A percentile compares a stretch with the other conserved stretches of the same genome.
Conservation (phyloP, 331 rosid genomes). For the Rosa hybrid region DNA sequence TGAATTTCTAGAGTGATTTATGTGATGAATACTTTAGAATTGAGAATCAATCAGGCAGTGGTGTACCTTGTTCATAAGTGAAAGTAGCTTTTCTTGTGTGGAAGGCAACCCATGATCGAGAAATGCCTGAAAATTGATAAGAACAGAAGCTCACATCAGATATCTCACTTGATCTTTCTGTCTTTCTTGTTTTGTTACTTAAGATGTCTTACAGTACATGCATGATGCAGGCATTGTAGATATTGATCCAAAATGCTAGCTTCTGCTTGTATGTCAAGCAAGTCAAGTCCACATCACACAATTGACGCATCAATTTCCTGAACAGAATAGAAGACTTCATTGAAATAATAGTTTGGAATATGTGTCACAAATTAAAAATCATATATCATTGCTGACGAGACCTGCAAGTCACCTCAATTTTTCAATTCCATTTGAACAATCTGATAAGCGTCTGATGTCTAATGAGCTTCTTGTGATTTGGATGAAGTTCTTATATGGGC, state of each 20-base stretch:
- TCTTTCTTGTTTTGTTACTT: slow-evolving; percentile 5
- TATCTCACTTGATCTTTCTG: slow-evolving; percentile 5
- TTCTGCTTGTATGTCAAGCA: slow-evolving; percentile 84
- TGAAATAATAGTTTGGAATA: neutral
- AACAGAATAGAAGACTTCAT: neutral
- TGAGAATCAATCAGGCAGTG: neutral
- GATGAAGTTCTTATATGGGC: slow-evolving; percentile 74
- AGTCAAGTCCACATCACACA: slow-evolving; percentile 62
- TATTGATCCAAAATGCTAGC: slow-evolving; percentile 95
- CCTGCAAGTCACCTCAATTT: slow-evolving; percentile 56
- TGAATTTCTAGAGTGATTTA: neutral
- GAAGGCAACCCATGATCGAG: slow-evolving; percentile 83
- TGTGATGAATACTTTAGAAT: neutral
- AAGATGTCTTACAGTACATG: slow-evolving; percentile 91
- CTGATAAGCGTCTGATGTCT: slow-evolving; percentile 46
- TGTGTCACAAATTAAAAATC: too few relatives aligned
- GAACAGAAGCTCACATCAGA: slow-evolving; percentile 13
- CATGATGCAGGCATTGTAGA: slow-evolving; percentile 94
- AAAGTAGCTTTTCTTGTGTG: slow-evolving; percentile 63
- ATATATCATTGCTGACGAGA: neutral
- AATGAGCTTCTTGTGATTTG: slow-evolving; percentile 61
- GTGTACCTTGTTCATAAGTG: slow-evolving; percentile 80
- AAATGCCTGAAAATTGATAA: slow-evolving; percentile 64
- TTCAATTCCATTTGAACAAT: slow-evolving; percentile 44
- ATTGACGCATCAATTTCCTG: slow-evolving; percentile 68